Evolutionary conservation across 768 basidiomycete species (phyloP).

Genomic region (Neoboletus brunneissimus): DNA sequence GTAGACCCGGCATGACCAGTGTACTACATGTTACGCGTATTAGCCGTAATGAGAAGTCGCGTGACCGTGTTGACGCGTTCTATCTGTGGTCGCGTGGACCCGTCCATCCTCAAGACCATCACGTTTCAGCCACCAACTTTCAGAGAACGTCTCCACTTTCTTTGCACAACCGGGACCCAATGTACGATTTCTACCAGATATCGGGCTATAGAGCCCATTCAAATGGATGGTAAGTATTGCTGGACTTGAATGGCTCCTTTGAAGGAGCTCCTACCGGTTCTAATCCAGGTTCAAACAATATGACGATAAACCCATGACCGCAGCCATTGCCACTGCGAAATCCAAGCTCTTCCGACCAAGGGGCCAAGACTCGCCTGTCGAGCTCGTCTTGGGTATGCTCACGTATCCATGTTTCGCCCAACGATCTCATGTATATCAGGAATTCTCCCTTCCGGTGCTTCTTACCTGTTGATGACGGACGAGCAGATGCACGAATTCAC

Average conservation of each 20-base stretch:
- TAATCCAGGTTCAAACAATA: conserved; percentile 26
- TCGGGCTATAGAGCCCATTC: conserved; percentile 30
- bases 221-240: conserved; percentile 20
- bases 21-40: too few relatives aligned
- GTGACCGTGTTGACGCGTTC: background rate
- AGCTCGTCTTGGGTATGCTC: conserved; percentile 43
- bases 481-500: conserved; percentile 31
- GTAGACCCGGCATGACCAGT: conserved; percentile 6
- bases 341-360: conserved; percentile 33
- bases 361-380: conserved; percentile 31
- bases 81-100: too few relatives aligned
- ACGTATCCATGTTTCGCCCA: background rate
- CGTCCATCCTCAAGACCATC: too few relatives aligned
- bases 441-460: conserved; percentile 41
- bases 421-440: conserved; percentile 29
- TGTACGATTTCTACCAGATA: conserved; percentile 29
- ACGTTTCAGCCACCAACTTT: background rate
- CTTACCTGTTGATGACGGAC: conserved; percentile 42
- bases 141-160: background rate
- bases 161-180: background rate
- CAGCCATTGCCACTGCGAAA: conserved; percentile 24
- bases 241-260: background rate
- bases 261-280: background rate
- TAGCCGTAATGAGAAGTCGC: background rate
- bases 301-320: conserved; percentile 37